Conservation (phyloP, 2,329 filamentous ascomycete genomes). For the Capronia epimyces region DNA sequence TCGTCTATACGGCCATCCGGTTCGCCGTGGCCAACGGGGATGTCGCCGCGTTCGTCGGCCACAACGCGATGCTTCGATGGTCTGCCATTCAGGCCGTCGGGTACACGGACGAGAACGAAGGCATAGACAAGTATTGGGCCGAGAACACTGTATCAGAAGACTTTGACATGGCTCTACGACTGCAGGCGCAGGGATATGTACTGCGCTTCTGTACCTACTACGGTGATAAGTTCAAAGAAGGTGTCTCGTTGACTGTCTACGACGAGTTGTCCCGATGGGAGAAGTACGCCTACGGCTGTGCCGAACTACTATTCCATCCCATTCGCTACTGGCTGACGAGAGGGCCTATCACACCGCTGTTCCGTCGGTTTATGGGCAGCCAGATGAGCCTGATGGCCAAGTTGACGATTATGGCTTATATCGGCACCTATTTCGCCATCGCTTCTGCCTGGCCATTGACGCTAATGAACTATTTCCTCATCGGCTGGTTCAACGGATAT, state of each 20-base stretch:
- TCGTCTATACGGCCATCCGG: slow-evolving; percentile 68
- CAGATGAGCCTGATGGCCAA: slow-evolving; percentile 57
- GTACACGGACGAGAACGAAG: slow-evolving; percentile 40
- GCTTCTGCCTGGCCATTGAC: slow-evolving; percentile 62
- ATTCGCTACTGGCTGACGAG: slow-evolving; percentile 65
- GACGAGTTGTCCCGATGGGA: slow-evolving; percentile 82
- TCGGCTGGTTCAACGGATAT: slow-evolving; percentile 65
- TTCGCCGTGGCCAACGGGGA: slow-evolving; percentile 68
- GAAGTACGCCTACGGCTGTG: slow-evolving; percentile 80
- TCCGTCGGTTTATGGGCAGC: slow-evolving; percentile 66
- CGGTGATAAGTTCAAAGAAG: slow-evolving; percentile 67
- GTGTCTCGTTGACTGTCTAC: slow-evolving; percentile 77
- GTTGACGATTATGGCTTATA: slow-evolving; percentile 65
- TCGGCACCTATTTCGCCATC: slow-evolving; percentile 67
- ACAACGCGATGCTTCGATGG: slow-evolving; percentile 72
- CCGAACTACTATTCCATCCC: slow-evolving; percentile 75
- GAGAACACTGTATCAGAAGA: slow-evolving; percentile 72
- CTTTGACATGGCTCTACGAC: slow-evolving; percentile 67
- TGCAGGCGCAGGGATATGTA: slow-evolving; percentile 64
- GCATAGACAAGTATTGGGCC: slow-evolving; percentile 66
- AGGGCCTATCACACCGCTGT: slow-evolving; percentile 74
- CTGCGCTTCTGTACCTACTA: slow-evolving; percentile 66
- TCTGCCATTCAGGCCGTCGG: slow-evolving; percentile 55
- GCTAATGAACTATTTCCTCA: slow-evolving; percentile 63
- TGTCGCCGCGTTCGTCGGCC: slow-evolving; percentile 68